Percentiles rank a stretch among this genome's conserved stretches.
Conservation (phyloP, 2,329 filamentous ascomycete species). For the Aquanectria penicillioides region DNA sequence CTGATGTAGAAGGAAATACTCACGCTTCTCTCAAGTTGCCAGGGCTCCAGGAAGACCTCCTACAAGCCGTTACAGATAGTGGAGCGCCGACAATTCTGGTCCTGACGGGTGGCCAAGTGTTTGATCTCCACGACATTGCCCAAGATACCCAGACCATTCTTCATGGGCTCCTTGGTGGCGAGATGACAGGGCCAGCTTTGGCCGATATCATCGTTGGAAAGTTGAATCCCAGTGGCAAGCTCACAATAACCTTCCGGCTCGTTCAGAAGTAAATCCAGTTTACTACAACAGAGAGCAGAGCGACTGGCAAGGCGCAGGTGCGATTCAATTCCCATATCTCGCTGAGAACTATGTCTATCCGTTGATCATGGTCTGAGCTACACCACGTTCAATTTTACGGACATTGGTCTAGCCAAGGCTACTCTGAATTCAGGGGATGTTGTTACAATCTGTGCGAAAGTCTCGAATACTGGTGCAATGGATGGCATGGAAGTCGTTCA, state of each 20-base stretch:
- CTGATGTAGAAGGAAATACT: slow-evolving; percentile 46
- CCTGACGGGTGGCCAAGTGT: slow-evolving; percentile 45
- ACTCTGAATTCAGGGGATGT: slow-evolving; percentile 51
- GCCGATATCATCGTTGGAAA: slow-evolving; percentile 71
- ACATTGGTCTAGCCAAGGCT: slow-evolving; percentile 52
- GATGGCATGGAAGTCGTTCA: slow-evolving; percentile 63
- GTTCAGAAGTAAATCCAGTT: slow-evolving; percentile 65
- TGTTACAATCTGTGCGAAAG: slow-evolving; percentile 55
- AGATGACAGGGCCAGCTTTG: slow-evolving; percentile 72
- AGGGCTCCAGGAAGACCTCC: slow-evolving; percentile 46
- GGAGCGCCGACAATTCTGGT: slow-evolving; percentile 45
- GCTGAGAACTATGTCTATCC: slow-evolving; percentile 53
- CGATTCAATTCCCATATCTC: slow-evolving; percentile 57
- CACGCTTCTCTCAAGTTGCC: slow-evolving; percentile 46
- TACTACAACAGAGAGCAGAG: slow-evolving; percentile 73
- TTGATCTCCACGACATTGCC: slow-evolving; percentile 42
- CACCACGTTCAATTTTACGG: slow-evolving; percentile 68
- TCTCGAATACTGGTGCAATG: slow-evolving; percentile 66
- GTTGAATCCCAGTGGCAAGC: slow-evolving; percentile 61
- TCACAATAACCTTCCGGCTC: slow-evolving; percentile 58
- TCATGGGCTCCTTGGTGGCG: slow-evolving; percentile 70
- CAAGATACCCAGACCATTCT: slow-evolving; percentile 63
- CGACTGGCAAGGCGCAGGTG: slow-evolving; percentile 69
- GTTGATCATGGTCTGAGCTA: slow-evolving; percentile 73
- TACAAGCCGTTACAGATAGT: slow-evolving; percentile 45